Conservation (phyloP, 148 eudicot genomes). For the Cornus florida region DNA sequence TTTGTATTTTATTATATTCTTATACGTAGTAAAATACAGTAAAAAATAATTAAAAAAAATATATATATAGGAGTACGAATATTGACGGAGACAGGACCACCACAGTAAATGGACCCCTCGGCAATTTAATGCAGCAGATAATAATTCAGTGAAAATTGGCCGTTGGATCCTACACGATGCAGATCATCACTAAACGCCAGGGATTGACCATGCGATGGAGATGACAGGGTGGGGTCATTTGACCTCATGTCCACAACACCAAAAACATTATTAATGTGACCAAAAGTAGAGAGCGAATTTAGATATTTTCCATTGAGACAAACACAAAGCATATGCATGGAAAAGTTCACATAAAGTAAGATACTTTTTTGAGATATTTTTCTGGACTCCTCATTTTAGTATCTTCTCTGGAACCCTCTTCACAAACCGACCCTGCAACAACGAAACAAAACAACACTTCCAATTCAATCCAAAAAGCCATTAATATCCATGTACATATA, state of each 20-base stretch:
- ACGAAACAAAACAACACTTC: not conserved
- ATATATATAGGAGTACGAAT: too few species aligned
- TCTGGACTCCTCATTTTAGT: not conserved
- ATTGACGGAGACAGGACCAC: too few species aligned
- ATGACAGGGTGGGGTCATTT: too few species aligned
- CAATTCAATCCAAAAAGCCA: not conserved
- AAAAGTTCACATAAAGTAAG: slow-evolving; percentile 2
- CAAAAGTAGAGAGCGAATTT: not conserved
- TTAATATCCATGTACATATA: not conserved
- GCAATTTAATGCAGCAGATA: too few species aligned
- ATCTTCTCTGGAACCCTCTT: slow-evolving; percentile 38
- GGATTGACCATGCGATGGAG: too few species aligned
- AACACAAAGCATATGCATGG: not conserved
- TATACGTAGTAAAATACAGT: too few species aligned
- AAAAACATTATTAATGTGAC: not conserved
- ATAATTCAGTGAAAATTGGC: too few species aligned
- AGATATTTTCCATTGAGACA: not conserved
- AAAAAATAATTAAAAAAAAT: too few species aligned
- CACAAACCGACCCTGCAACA: slow-evolving; percentile 53
- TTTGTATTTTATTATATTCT: too few species aligned
- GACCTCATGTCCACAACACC: not conserved
- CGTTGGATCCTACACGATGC: too few species aligned
- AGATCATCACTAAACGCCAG: too few species aligned
- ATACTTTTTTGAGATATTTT: slow-evolving; percentile 27
- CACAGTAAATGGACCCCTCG: too few species aligned